Percentiles rank a stretch among this genome's conserved stretches.
These are phyloP conservation scores for Xerocomus minutiporus DNA, from an alignment of 1,284 basidiomycete genomes.

Conservation along the genomic window DNA sequence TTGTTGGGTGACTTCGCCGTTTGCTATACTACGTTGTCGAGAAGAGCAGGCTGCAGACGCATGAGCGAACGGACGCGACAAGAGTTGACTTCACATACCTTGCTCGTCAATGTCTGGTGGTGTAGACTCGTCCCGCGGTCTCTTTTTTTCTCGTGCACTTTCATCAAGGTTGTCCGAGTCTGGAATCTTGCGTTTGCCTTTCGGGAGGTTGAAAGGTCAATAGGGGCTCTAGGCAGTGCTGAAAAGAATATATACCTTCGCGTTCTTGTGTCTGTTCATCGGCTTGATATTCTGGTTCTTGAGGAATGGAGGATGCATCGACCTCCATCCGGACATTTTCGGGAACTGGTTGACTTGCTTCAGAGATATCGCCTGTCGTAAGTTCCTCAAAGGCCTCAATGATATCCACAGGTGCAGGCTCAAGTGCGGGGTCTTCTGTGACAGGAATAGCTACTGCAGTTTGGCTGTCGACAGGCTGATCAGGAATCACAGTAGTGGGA, in stretches of 20 bases:
- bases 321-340: constrained; percentile 13
- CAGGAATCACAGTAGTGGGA: neutral
- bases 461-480: constrained; percentile 7
- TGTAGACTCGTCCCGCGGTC: constrained; percentile 58
- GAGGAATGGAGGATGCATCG: constrained; percentile 15
- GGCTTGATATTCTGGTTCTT: constrained; percentile 14
- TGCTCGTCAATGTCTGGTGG: constrained; percentile 56
- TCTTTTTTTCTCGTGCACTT: constrained; percentile 56
- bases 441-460: constrained; percentile 6
- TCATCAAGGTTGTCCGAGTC: constrained; percentile 49
- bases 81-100: constrained; percentile 32
- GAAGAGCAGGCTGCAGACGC: constrained; percentile 14
- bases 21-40: constrained; percentile 18
- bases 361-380: constrained; percentile 5
- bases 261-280: constrained; percentile 14
- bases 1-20: constrained; percentile 23
- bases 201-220: neutral
- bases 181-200: constrained; percentile 68
- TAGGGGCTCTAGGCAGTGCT: neutral
- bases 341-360: constrained; percentile 4
- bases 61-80: constrained; percentile 6
- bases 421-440: constrained; percentile 14
- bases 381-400: constrained; percentile 13
- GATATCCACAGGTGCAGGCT: constrained; percentile 9
- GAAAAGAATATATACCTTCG: constrained; percentile 18